Evolutionary conservation across 352 stramenopile genomes (phyloP), one percentile per base, ranked within the genome.

Genomic region (Globisporangium takayamanum): DNA sequence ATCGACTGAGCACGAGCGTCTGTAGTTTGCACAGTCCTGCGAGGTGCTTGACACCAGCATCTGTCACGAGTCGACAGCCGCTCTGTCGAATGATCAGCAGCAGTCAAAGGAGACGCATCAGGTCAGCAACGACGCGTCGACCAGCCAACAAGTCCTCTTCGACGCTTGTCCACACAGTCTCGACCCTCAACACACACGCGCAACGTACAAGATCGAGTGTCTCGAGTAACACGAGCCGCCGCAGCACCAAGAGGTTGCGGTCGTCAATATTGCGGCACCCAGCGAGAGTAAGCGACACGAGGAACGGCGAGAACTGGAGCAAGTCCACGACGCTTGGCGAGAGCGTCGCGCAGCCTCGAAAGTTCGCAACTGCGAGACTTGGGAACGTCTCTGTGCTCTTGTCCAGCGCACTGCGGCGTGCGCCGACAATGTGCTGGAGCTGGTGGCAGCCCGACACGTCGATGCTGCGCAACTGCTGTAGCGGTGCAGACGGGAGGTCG

Each of bases 191-290:
- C 15, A 16, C n/a, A 47, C n/a, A 41, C 10, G 37, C 11, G 4
- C 47, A 30, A 14, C 72, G 37, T 67, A 92, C 82, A 69, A 93
- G 50, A 62, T 89, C 58, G 7, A 93, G 63, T 1, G 39, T 69
- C 55, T 69, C 72, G 12, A 93, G 63, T 4, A 64, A 58, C 47
- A 63, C 57, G 14, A 88, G 49, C 0, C 56, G 63, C 11, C 73
- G 28, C 10, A 93, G 51, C 12, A 68, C 64, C 10, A 80, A 58
- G 10, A 91, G 16, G 44, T 67, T 79, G 26, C 69, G 69, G 33
- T 91, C 77, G 55, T 89, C 75, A 36, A 91, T 66, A 44, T 77
- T 80, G 1, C 62, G 56, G 51, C 83, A 93, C 2, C 78, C 79
- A 1, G 77, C 75, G 16, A 93, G 66, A 54, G 84, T 76, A 11